phyloP scores from a whole-genome alignment of 768 basidiomycete genomes.

The Pulveroboletus sp. region DNA sequence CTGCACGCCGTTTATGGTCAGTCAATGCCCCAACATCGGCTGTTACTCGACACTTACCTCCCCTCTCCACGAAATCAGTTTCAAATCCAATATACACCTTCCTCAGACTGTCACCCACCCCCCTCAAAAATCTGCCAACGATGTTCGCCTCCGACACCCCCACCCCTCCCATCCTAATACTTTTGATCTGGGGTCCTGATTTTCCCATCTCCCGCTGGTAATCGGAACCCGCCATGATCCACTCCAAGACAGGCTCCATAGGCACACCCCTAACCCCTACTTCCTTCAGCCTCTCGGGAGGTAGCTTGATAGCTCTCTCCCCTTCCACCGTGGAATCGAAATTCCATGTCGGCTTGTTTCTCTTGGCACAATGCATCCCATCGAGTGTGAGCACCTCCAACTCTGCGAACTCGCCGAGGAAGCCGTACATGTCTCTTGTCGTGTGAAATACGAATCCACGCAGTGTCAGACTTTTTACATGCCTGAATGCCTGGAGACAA shows the following conservation, averaged over 20 bases:
- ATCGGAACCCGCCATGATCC: conserved; percentile 22
- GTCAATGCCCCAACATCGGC: neutral
- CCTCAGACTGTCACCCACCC: conserved; percentile 17
- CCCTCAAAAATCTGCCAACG: conserved; percentile 25
- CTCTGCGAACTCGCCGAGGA: conserved; percentile 25
- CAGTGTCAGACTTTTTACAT: conserved; percentile 16
- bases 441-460: conserved; percentile 25
- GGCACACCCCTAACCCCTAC: conserved; percentile 24
- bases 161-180: conserved; percentile 26
- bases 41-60: conserved; percentile 19
- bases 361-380: conserved; percentile 24
- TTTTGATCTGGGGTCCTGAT: conserved; percentile 14
- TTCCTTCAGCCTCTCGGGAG: conserved; percentile 20
- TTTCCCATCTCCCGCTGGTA: conserved; percentile 9
- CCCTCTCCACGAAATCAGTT: conserved; percentile 27
- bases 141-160: conserved; percentile 22
- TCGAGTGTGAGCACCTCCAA: conserved; percentile 28
- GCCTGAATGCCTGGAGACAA: conserved; percentile 25
- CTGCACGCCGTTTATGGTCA: conserved; percentile 13
- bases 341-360: conserved; percentile 10
- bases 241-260: conserved; percentile 25
- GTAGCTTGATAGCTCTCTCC: conserved; percentile 9
- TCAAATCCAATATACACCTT: conserved; percentile 29
- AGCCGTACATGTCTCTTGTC: conserved; percentile 23
- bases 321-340: conserved; percentile 6